Conservation (phyloP, 1,284 basidiomycete genomes). For the Ustilago sp. region DNA sequence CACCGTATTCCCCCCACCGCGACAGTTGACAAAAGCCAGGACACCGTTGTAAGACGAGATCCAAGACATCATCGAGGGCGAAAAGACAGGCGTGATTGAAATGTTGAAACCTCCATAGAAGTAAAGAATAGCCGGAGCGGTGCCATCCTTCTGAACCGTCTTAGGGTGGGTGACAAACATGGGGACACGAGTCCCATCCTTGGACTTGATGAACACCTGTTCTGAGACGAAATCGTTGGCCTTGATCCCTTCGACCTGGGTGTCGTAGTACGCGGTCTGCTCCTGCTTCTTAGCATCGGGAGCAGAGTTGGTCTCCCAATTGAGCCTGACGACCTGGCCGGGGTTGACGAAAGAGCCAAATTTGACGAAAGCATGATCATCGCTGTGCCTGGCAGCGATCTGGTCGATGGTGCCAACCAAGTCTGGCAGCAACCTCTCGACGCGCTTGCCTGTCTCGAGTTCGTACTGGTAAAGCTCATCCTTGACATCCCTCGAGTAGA, state of each 20-base stretch:
- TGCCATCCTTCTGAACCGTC: slow-evolving; percentile 79
- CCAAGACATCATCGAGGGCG: slow-evolving; percentile 80
- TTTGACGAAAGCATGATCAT: slow-evolving; percentile 78
- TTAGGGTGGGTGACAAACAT: slow-evolving; percentile 88
- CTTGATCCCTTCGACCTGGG: slow-evolving; percentile 77
- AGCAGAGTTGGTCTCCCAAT: slow-evolving; percentile 64
- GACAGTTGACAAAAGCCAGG: slow-evolving; percentile 75
- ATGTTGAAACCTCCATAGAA: slow-evolving; percentile 75
- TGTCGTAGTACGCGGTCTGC: slow-evolving; percentile 74
- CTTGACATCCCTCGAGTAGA: slow-evolving; percentile 83
- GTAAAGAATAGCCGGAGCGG: slow-evolving; percentile 82
- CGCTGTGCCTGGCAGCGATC: slow-evolving; percentile 73
- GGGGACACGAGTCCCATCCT: slow-evolving; percentile 84
- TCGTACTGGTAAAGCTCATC: slow-evolving; percentile 84
- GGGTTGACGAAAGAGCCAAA: slow-evolving; percentile 81
- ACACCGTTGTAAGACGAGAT: slow-evolving; percentile 80
- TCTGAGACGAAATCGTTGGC: slow-evolving; percentile 79
- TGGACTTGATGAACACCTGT: slow-evolving; percentile 76
- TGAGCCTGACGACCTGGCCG: slow-evolving; percentile 73
- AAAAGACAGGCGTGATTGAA: slow-evolving; percentile 80
- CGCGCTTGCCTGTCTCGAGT: slow-evolving; percentile 73
- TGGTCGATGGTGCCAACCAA: slow-evolving; percentile 78
- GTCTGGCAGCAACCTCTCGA: slow-evolving; percentile 76
- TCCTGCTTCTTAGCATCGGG: slow-evolving; percentile 25
- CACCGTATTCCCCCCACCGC: slow-evolving; percentile 88